Evolutionary conservation across 306 rosid species (phyloP).

Genomic region (Quercus alba): DNA sequence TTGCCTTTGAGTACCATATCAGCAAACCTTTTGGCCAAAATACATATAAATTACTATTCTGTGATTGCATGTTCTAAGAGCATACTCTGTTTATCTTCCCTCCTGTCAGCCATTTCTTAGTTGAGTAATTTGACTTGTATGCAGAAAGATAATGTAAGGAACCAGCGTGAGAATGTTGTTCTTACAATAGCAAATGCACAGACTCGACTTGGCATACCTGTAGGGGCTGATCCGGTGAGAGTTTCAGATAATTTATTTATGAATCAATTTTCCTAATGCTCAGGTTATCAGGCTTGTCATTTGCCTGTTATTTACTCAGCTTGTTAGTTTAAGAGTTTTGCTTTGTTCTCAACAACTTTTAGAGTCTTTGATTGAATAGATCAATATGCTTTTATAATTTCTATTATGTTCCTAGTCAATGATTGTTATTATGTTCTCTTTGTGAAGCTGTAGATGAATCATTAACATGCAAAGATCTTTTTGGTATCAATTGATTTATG

Average conservation of each 20-base stretch:
- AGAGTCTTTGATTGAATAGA: background rate
- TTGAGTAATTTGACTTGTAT: constrained; percentile 1
- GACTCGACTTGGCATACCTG: constrained; percentile 64
- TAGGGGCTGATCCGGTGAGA: constrained; percentile 77
- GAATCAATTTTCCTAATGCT: background rate
- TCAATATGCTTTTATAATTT: background rate
- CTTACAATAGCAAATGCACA: constrained; percentile 89
- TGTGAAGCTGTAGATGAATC: background rate
- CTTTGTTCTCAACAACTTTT: background rate
- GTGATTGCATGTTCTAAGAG: background rate
- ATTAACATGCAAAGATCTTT: background rate
- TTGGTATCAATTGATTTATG: background rate
- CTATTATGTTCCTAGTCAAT: background rate
- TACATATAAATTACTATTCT: background rate
- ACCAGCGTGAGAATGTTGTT: constrained; percentile 90
- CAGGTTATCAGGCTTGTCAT: background rate
- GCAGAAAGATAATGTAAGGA: constrained; percentile 86
- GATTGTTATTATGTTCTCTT: background rate
- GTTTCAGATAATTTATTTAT: constrained; percentile 9
- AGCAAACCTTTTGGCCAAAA: background rate
- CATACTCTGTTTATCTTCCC: background rate
- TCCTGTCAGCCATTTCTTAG: background rate
- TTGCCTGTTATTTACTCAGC: background rate
- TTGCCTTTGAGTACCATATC: background rate
- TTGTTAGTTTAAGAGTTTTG: background rate